These are phyloP conservation scores for Sugiyamaella americana DNA, from an alignment of 805 yeast species.

Conservation along the genomic window DNA sequence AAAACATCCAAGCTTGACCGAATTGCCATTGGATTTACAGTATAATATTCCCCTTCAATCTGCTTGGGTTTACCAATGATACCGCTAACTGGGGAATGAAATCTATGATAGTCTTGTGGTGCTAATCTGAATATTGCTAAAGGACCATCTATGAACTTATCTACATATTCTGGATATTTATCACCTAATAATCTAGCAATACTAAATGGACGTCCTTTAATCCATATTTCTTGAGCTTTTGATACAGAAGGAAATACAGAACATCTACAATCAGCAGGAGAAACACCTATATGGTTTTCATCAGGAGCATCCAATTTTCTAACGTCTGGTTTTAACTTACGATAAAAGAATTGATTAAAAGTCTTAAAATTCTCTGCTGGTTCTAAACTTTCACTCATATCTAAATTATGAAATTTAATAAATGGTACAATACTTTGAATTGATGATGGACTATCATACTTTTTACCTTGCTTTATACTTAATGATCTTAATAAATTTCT, in stretches of 20 bases:
- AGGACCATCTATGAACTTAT: conserved; percentile 44
- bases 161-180: conserved; percentile 34
- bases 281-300: conserved; percentile 47
- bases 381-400: conserved; percentile 59
- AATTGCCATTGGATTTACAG: conserved; percentile 97
- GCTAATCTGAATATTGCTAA: conserved; percentile 83
- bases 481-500: conserved; percentile 55
- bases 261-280: conserved; percentile 87
- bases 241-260: conserved; percentile 57
- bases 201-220: conserved; percentile 76
- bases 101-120: conserved; percentile 95
- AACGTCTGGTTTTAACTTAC: conserved; percentile 65
- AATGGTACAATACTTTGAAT: conserved; percentile 65
- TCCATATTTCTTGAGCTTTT: conserved; percentile 74
- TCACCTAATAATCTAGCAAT: conserved; percentile 51
- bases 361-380: conserved; percentile 51
- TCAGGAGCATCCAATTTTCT: conserved; percentile 60
- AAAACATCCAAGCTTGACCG: conserved; percentile 82
- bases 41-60: conserved; percentile 87
- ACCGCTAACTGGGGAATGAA: conserved; percentile 85
- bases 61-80: conserved; percentile 54
- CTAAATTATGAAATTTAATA: conserved; percentile 74
- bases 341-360: conserved; percentile 85
- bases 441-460: conserved; percentile 70
- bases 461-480: conserved; percentile 75